Conservation (phyloP, 1,284 basidiomycete species). For the Bjerkandera adusta region DNA sequence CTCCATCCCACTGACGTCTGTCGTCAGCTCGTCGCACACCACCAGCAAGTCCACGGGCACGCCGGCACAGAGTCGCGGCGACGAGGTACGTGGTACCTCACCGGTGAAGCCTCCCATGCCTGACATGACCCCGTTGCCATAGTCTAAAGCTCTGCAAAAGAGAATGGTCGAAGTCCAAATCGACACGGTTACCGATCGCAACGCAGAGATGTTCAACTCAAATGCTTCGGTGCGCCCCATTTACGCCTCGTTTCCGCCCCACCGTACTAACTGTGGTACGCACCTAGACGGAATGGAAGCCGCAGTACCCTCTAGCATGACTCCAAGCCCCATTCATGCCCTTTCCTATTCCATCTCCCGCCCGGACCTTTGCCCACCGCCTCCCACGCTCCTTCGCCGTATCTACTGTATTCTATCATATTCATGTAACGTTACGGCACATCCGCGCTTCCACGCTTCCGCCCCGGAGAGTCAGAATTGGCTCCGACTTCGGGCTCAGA, state of each 20-base stretch:
- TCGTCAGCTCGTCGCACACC: slow-evolving; percentile 1
- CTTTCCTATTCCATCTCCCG: too few species aligned
- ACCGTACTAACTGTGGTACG: neutral
- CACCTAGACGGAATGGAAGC: slow-evolving; percentile 1
- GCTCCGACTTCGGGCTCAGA: too few species aligned
- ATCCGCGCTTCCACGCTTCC: too few species aligned
- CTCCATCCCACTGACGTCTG: slow-evolving; percentile 17
- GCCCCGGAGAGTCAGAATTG: too few species aligned
- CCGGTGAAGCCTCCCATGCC: neutral
- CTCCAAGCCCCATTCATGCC: too few species aligned
- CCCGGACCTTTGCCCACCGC: too few species aligned
- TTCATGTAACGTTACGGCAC: too few species aligned
- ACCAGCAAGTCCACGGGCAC: neutral
- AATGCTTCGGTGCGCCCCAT: neutral
- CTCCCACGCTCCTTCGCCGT: too few species aligned
- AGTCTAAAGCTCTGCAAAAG: neutral
- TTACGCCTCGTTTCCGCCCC: neutral
- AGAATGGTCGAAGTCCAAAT: slow-evolving; percentile 7
- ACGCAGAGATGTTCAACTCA: neutral
- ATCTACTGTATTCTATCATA: too few species aligned
- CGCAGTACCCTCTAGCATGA: neutral
- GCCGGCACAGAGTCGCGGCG: neutral
- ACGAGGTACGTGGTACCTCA: neutral
- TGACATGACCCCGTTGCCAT: neutral
- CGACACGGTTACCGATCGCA: slow-evolving; percentile 5